phyloP scores from a whole-genome alignment of 108 stramenopile genomes.

The Conticribra guillardii region DNA sequence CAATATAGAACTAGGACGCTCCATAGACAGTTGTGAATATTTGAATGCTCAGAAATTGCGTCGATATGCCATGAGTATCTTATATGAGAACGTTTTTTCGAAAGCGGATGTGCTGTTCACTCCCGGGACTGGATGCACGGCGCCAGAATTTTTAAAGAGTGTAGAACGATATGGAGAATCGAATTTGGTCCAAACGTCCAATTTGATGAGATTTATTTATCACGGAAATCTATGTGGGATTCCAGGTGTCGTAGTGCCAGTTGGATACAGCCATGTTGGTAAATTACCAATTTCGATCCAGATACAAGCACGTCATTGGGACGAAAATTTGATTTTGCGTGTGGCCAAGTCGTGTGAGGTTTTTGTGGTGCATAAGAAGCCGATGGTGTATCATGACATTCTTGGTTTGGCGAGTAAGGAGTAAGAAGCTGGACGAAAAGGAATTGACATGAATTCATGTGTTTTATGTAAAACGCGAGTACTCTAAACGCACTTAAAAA shows the following conservation, averaged over 20 bases:
- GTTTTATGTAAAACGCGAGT: no score
- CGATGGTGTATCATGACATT: background rate
- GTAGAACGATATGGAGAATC: constrained; percentile 26
- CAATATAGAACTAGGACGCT: constrained; percentile 46
- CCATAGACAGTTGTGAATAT: constrained; percentile 48
- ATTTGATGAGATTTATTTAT: constrained; percentile 24
- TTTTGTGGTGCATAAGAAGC: background rate
- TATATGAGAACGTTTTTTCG: constrained; percentile 35
- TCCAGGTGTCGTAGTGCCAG: constrained; percentile 24
- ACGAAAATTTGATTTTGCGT: constrained; percentile 22
- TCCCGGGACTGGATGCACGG: constrained; percentile 34
- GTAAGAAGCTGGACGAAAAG: no score
- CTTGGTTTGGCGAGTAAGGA: background rate
- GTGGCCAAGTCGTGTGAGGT: constrained; percentile 7
- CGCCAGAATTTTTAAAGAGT: constrained; percentile 12
- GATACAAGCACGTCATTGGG: constrained; percentile 30
- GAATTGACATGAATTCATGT: no score
- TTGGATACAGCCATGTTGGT: constrained; percentile 17
- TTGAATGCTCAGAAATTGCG: constrained; percentile 58
- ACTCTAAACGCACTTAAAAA: no score
- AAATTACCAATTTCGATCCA: constrained; percentile 30
- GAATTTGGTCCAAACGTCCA: constrained; percentile 20
- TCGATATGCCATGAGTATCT: constrained; percentile 36
- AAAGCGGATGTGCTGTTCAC: constrained; percentile 50
- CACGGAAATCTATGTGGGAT: constrained; percentile 32